Evolutionary conservation across 176 grass and related monocot species (phyloP).

Genomic region (Musa itinerans): DNA sequence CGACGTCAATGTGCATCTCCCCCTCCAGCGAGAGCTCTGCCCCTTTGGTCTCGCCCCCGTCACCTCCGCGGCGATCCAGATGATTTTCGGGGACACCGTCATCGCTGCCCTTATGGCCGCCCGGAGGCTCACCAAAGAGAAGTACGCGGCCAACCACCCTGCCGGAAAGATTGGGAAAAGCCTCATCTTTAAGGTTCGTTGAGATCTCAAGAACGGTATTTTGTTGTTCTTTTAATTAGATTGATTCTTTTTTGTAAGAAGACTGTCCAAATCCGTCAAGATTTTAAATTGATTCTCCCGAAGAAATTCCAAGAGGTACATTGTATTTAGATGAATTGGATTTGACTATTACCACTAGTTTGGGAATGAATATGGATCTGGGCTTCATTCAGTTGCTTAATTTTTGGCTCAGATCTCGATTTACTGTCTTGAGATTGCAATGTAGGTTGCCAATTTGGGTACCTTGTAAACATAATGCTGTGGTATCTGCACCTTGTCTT

Average conservation of each 20-base stretch:
- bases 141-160: conserved; percentile 82
- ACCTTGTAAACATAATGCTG: neutral
- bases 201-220: neutral
- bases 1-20: conserved; percentile 88
- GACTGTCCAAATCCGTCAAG: neutral
- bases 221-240: neutral
- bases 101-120: conserved; percentile 78
- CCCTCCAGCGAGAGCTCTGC: conserved; percentile 84
- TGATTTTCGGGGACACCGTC: conserved; percentile 87
- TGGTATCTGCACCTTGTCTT: neutral
- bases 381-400: neutral
- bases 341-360: neutral
- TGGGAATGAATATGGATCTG: neutral
- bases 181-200: conserved; percentile 84
- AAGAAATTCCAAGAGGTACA: neutral
- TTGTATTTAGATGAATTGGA: neutral
- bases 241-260: neutral
- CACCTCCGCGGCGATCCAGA: conserved; percentile 79
- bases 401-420: neutral
- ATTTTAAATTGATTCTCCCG: neutral
- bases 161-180: conserved; percentile 94
- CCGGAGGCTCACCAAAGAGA: conserved; percentile 47
- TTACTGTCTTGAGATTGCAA: neutral
- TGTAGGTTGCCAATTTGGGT: neutral
- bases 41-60: conserved; percentile 84